phyloP scores from a whole-genome alignment of 1,139 yeast species.

The Nakaseomyces nivariensis region DNA sequence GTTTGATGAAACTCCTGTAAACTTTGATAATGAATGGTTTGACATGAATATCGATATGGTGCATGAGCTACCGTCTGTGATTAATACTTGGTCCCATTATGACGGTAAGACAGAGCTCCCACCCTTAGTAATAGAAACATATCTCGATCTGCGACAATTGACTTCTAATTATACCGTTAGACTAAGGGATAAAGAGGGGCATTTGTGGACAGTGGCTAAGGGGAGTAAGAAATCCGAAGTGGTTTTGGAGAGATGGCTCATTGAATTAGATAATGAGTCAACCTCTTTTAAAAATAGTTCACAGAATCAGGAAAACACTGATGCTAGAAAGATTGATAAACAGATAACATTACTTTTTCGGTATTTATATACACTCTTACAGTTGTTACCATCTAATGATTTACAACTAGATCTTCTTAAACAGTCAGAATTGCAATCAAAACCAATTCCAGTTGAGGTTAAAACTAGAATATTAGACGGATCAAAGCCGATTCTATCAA shows the following conservation, averaged over 20 bases:
- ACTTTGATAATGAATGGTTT: constrained; percentile 18
- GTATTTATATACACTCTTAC: constrained; percentile 54
- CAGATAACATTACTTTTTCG: constrained; percentile 68
- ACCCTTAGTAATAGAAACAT: constrained; percentile 80
- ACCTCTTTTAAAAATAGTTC: constrained; percentile 25
- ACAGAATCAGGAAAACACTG: constrained; percentile 6
- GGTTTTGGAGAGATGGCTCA: constrained; percentile 85
- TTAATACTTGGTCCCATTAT: constrained; percentile 22
- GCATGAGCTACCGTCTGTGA: constrained; percentile 12
- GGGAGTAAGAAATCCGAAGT: constrained; percentile 62
- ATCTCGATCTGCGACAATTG: constrained; percentile 58
- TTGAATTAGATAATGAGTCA: constrained; percentile 52
- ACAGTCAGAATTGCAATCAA: constrained; percentile 18
- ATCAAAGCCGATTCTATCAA: constrained; percentile 62
- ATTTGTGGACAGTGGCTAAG: constrained; percentile 42
- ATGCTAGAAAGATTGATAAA: constrained; percentile 10
- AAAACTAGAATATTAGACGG: constrained; percentile 69
- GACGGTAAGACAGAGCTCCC: constrained; percentile 37
- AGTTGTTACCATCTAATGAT: constrained; percentile 64
- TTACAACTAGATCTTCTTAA: constrained; percentile 31
- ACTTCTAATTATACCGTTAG: constrained; percentile 53
- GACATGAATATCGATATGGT: constrained; percentile 8
- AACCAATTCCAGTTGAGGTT: constrained; percentile 26
- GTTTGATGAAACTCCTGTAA: constrained; percentile 3
- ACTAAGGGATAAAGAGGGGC: constrained; percentile 43